Evolutionary conservation across 2,329 filamentous ascomycete genomes (phyloP).

Genomic region (Rachicladosporium sp.): DNA sequence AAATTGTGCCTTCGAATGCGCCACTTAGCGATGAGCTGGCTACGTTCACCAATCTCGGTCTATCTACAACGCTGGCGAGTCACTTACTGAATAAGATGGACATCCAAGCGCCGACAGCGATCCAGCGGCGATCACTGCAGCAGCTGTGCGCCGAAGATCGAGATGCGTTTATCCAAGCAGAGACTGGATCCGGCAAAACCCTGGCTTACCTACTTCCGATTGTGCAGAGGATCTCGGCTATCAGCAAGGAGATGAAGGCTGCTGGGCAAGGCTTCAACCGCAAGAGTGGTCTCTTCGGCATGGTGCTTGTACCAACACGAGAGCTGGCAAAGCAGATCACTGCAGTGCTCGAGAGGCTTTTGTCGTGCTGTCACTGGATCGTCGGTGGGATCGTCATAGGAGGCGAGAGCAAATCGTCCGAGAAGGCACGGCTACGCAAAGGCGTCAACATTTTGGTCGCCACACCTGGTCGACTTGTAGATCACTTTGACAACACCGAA

Average conservation of each 20-base stretch:
- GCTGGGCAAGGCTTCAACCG: slow-evolving; percentile 63
- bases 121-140: slow-evolving; percentile 88
- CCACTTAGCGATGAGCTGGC: slow-evolving; percentile 72
- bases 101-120: slow-evolving; percentile 85
- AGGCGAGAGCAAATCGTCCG: slow-evolving; percentile 86
- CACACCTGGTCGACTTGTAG: slow-evolving; percentile 80
- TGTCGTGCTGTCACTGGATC: slow-evolving; percentile 75
- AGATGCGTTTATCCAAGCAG: slow-evolving; percentile 97
- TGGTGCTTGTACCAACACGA: slow-evolving; percentile 84
- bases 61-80: slow-evolving; percentile 67
- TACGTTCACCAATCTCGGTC: slow-evolving; percentile 73
- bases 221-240: slow-evolving; percentile 77
- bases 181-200: slow-evolving; percentile 97
- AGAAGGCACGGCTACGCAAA: slow-evolving; percentile 95
- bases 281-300: slow-evolving; percentile 68
- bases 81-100: slow-evolving; percentile 77
- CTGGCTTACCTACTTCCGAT: slow-evolving; percentile 97
- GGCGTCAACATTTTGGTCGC: slow-evolving; percentile 96
- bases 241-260: slow-evolving; percentile 44
- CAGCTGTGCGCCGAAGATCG: slow-evolving; percentile 75
- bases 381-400: slow-evolving; percentile 89
- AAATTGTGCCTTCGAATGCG: slow-evolving; percentile 73
- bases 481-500: slow-evolving; percentile 94
- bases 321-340: slow-evolving; percentile 90
- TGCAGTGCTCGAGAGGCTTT: slow-evolving; percentile 94